phyloP scores from a whole-genome alignment of 306 rosid species.

The Parietaria judaica region DNA sequence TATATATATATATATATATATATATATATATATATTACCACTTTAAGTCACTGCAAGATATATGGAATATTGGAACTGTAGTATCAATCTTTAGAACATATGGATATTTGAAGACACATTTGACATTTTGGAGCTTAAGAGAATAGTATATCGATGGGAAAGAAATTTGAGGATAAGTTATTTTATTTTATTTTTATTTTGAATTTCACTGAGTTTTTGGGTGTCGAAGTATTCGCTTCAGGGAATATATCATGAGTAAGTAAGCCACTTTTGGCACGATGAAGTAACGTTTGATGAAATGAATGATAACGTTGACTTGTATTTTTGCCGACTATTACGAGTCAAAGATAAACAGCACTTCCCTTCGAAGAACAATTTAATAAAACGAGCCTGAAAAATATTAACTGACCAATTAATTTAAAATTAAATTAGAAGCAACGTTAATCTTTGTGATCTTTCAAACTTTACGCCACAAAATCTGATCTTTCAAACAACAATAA shows the following conservation, averaged over 20 bases:
- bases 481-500: neutral
- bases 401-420: too few species aligned
- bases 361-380: neutral
- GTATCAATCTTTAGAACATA: neutral
- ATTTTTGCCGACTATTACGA: too few species aligned
- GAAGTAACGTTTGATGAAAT: neutral
- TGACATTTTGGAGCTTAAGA: constrained; percentile 10
- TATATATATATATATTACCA: neutral
- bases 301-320: too few species aligned
- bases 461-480: too few species aligned
- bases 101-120: neutral
- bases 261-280: neutral
- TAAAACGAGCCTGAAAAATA: too few species aligned
- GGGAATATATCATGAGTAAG: neutral
- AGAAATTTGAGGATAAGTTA: neutral
- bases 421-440: too few species aligned
- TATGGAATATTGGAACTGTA: neutral
- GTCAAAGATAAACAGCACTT: neutral
- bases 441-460: too few species aligned
- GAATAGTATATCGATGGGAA: neutral
- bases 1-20: too few species aligned
- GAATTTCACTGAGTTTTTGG: neutral
- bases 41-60: neutral
- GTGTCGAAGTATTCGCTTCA: neutral
- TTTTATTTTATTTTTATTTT: neutral